Evolutionary conservation across 345 rosid species (phyloP), one percentile per base, ranked within the genome.

Genomic region (Corchorus olitorius): DNA sequence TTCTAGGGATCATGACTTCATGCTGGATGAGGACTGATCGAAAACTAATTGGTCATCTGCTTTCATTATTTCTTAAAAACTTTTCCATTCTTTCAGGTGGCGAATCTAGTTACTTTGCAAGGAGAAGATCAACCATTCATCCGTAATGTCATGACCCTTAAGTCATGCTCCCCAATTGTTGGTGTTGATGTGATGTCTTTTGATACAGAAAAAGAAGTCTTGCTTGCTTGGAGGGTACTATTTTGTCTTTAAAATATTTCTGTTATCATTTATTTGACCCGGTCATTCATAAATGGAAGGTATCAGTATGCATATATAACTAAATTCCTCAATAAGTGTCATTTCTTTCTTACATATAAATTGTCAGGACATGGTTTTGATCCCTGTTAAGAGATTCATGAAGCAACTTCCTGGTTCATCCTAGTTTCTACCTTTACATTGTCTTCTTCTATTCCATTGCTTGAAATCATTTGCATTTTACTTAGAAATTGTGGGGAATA

Each of bases 121-220:
- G 99, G 98, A 79, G 95, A 93, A 86, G 86, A 83, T 74, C 92
- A 90, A 58, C 99, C 98, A 70, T 89, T 91, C 79, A 81, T 93
- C 58, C 97, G 92, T 68, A 96, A 96, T 90, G 97, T 93, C 72
- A 93, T 93, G 98, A 96, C 99, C 82, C 86, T 96, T 70, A 92
- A 96, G 61, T 87, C 99, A 75, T 96, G 97, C 81, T 83, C 98
- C 77, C 86, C 98, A 20, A 96, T 96, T 7, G 94, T 92, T 87
- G 98, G 99, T 68, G 97, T 87, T 62, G 94, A 96, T 84, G 97
- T 93, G 76, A 93, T 92, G 92, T 89, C 98, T 81, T 96, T 96
- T 84, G 93, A 88, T 64, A 86, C 90, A 16, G 99, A 96, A 80
- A 91, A 88, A 87, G 93, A 96, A 79, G 94, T 93, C 78, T 85